Evolutionary conservation across 257 asterid genomes (phyloP), one percentile per base, ranked within the genome.

Genomic region (Solanum peruvianum): DNA sequence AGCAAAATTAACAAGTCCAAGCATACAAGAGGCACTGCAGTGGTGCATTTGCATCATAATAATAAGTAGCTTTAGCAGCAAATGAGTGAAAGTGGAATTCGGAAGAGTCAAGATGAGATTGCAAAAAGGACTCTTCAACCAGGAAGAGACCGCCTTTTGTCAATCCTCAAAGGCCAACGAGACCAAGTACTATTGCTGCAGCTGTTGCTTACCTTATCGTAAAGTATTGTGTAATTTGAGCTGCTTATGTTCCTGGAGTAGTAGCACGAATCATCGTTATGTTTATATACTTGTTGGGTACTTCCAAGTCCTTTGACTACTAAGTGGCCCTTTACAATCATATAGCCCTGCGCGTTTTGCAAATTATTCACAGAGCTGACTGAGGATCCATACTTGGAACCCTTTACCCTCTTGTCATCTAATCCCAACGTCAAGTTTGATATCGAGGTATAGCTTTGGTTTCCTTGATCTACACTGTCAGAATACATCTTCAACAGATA

Each of bases 201-300:
- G 66, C 47, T 49, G 15, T 56, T 62, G 86, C 90, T 92, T 90
- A 89, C 91, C 47, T 93, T 84, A 84, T 94, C 93, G 15, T 89
- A 89, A 31, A 94, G 75, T 88, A 95, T 90, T 13, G 95, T 94
- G 93, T 94, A 93, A 73, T 93, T 93, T 25, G 95, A 93, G 90
- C 96, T 94, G 85, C 96, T 91, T 39, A 94, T 84, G 41, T 89
- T 88, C 88, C 96, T 91, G 21, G 60, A 89, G 85, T 93, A 94
- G 80, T 95, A 94, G 4, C 23, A 88, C 41, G 75, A 62, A 81
- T 87, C 91, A 15, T 91, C 86, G 1, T n/a, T 45, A 42, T 87
- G 92, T 1, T 25, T 11, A 73, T 92, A 91, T 47, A 69, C 89
- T 87, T 94, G 98, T 69, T 90, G 94, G 23, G 94, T 93, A 89